phyloP scores from a whole-genome alignment of 257 asterid genomes.

The Cynanchum wilfordii region DNA sequence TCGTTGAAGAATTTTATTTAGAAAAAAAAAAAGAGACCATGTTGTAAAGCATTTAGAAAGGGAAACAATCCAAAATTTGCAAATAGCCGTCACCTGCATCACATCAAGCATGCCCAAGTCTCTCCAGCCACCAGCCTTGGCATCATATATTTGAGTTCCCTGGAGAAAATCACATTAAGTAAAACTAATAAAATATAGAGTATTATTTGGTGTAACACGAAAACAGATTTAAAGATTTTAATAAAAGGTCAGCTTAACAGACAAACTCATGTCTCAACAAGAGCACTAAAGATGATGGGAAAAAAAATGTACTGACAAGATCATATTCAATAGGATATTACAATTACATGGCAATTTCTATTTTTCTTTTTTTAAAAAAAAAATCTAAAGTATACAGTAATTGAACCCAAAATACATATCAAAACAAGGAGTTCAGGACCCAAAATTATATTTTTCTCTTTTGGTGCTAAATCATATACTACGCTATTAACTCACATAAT shows the following conservation, averaged over 20 bases:
- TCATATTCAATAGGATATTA: not conserved
- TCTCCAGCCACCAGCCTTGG: slow-evolving; percentile 99
- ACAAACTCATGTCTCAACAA: not conserved
- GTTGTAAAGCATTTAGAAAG: not conserved
- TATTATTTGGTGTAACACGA: slow-evolving; percentile 7
- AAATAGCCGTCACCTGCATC: slow-evolving; percentile 65
- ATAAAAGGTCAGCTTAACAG: not conserved
- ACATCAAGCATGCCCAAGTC: slow-evolving; percentile 99
- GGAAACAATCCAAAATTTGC: slow-evolving; percentile 14
- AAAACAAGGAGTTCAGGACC: not conserved
- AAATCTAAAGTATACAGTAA: not conserved
- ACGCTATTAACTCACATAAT: not conserved
- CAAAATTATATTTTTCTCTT: not conserved
- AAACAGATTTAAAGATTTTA: not conserved
- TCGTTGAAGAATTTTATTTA: slow-evolving; percentile 14
- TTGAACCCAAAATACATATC: not conserved
- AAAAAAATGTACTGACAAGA: not conserved
- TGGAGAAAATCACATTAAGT: slow-evolving; percentile 20
- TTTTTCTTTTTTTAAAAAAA: not conserved
- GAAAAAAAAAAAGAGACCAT: not conserved
- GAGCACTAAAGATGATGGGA: not conserved
- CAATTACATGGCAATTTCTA: not conserved
- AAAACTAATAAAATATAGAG: not conserved
- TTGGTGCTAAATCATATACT: not conserved
- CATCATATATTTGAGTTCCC: slow-evolving; percentile 98